These are phyloP conservation scores for Hanseniaspora pseudoguilliermondii DNA, from an alignment of 805 yeast genomes.

Conservation along the genomic window DNA sequence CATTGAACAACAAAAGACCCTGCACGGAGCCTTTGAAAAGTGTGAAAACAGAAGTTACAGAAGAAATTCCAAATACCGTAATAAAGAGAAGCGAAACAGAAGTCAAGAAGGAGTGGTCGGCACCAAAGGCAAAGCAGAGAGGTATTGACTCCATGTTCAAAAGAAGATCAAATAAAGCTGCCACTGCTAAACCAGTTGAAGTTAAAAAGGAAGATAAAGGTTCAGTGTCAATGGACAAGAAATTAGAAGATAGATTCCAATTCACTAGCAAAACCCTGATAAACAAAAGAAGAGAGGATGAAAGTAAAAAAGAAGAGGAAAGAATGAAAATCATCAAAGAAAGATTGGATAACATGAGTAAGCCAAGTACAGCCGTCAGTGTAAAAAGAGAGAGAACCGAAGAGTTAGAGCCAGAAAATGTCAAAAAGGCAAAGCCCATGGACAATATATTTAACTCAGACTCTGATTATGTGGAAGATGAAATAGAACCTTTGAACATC, in stretches of 20 bases:
- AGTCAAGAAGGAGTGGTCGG: conserved; percentile 2
- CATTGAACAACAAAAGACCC: background rate
- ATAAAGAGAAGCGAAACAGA: background rate
- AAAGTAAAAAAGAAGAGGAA: conserved; percentile 10
- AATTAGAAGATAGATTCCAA: conserved; percentile 4
- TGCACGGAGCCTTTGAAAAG: background rate
- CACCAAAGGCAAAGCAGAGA: conserved; percentile 9
- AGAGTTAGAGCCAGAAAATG: background rate
- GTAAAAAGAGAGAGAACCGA: background rate
- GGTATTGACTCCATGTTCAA: conserved; percentile 10
- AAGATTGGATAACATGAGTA: background rate
- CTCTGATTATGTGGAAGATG: conserved; percentile 1
- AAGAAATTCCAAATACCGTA: background rate
- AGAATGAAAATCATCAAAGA: conserved; percentile 10
- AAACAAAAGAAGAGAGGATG: conserved; percentile 8
- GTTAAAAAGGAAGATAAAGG: background rate
- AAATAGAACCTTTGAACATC: background rate
- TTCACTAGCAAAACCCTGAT: conserved; percentile 1
- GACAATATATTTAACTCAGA: conserved; percentile 8
- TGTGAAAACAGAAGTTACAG: background rate
- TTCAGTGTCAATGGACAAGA: background rate
- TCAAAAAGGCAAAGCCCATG: conserved; percentile 1
- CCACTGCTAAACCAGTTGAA: background rate
- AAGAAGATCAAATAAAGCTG: background rate
- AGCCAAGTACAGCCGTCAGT: background rate